Conservation (phyloP, 2,329 filamentous ascomycete species). For the Exophiala spinifera region DNA sequence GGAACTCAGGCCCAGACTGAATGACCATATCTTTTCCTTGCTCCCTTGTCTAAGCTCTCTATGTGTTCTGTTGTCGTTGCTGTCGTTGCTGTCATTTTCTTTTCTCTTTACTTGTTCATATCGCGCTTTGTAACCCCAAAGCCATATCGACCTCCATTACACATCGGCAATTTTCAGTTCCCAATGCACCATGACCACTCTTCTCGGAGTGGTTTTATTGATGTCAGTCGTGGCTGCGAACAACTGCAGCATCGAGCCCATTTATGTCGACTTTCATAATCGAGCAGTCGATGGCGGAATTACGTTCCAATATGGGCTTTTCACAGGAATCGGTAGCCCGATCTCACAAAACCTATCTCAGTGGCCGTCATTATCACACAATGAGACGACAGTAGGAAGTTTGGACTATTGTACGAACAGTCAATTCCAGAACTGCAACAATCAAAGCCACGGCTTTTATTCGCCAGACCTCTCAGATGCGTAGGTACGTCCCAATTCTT, state of each 20-base stretch:
- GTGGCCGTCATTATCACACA: slow-evolving; percentile 43
- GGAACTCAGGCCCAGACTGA: not conserved
- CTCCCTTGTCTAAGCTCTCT: not conserved
- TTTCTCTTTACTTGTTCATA: not conserved
- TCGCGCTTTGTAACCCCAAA: not conserved
- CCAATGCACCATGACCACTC: slow-evolving; percentile 11
- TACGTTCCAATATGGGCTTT: slow-evolving; percentile 44
- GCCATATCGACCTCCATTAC: not conserved
- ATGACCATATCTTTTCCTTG: slow-evolving; percentile 9
- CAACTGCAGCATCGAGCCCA: slow-evolving; percentile 29
- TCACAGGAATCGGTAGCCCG: slow-evolving; percentile 43
- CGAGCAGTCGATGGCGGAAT: slow-evolving; percentile 41
- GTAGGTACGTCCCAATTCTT: slow-evolving; percentile 6
- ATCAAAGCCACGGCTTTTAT: slow-evolving; percentile 24
- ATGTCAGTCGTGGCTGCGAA: slow-evolving; percentile 10
- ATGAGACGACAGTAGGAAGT: slow-evolving; percentile 41
- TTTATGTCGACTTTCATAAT: slow-evolving; percentile 46
- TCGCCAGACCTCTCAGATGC: slow-evolving; percentile 19
- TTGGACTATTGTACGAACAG: slow-evolving; percentile 37
- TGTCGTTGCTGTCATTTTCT: not conserved
- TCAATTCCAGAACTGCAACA: slow-evolving; percentile 28
- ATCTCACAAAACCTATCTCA: slow-evolving; percentile 44
- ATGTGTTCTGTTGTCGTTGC: not conserved
- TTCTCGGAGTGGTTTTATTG: slow-evolving; percentile 8
- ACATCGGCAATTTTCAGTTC: not conserved